Percentiles rank a stretch among this genome's conserved stretches.
Conservation (phyloP, 2,329 filamentous ascomycete genomes). For the Talaromyces sp. region DNA sequence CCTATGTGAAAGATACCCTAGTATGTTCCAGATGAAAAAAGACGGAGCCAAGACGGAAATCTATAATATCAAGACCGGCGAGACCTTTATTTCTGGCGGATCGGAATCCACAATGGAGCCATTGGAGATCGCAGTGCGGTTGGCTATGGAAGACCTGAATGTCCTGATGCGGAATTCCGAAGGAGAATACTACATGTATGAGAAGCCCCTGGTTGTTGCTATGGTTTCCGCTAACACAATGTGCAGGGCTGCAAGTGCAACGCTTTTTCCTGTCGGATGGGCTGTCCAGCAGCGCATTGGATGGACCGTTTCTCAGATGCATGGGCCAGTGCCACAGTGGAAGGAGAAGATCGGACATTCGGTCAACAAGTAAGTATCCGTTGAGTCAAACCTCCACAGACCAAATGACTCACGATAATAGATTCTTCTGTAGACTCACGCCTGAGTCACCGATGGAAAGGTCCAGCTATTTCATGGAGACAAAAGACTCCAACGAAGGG, state of each 20-base stretch:
- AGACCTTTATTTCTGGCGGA: slow-evolving; percentile 37
- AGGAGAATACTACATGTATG: slow-evolving; percentile 44
- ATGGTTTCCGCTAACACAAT: not conserved
- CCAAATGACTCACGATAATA: slow-evolving; percentile 13
- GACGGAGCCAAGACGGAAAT: slow-evolving; percentile 24
- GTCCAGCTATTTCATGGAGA: slow-evolving; percentile 47
- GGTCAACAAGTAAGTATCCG: slow-evolving; percentile 36
- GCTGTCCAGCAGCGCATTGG: slow-evolving; percentile 45
- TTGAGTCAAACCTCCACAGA: not conserved
- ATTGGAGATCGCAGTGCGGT: slow-evolving; percentile 45
- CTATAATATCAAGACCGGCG: slow-evolving; percentile 40
- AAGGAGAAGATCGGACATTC: slow-evolving; percentile 40
- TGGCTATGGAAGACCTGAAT: slow-evolving; percentile 50
- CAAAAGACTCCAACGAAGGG: slow-evolving; percentile 30
- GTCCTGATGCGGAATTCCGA: slow-evolving; percentile 43
- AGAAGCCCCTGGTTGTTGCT: slow-evolving; percentile 14
- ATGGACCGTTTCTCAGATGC: slow-evolving; percentile 43
- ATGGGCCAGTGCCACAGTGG: slow-evolving; percentile 46
- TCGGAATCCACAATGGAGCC: slow-evolving; percentile 34
- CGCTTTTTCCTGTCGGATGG: slow-evolving; percentile 51
- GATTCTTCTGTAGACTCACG: slow-evolving; percentile 44
- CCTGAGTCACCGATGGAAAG: slow-evolving; percentile 43
- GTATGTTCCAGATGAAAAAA: slow-evolving; percentile 34
- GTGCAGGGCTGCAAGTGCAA: slow-evolving; percentile 45
- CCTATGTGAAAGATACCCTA: slow-evolving; percentile 39